Evolutionary conservation across 2,329 filamentous ascomycete species (phyloP).

Genomic region (Fusarium siculi): DNA sequence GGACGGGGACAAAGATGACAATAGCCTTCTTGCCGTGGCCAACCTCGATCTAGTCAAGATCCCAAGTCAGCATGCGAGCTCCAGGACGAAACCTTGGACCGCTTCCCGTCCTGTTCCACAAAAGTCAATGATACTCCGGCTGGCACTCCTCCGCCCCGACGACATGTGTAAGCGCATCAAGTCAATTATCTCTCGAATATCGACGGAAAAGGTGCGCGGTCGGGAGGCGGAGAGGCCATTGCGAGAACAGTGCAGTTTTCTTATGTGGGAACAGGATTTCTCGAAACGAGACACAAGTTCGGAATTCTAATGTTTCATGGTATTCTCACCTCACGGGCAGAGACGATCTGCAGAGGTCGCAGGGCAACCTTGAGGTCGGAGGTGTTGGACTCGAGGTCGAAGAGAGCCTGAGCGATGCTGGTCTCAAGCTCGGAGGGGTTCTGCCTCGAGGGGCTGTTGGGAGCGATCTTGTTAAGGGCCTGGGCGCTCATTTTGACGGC

Average conservation of each 20-base stretch:
- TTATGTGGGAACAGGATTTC: conserved; percentile 57
- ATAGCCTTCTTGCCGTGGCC: conserved; percentile 99
- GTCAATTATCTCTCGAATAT: conserved; percentile 31
- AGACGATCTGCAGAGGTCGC: conserved; percentile 98
- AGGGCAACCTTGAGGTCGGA: conserved; percentile 96
- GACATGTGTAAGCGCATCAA: conserved; percentile 34
- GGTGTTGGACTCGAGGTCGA: conserved; percentile 99
- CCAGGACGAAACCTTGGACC: conserved; percentile 77
- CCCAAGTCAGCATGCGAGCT: conserved; percentile 80
- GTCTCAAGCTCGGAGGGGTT: conserved; percentile 98
- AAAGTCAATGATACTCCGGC: conserved; percentile 55
- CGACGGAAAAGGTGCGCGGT: conserved; percentile 37
- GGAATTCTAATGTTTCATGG: conserved; percentile 40
- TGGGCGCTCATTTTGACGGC: conserved; percentile 71
- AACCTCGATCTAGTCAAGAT: conserved; percentile 92
- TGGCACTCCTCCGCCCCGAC: conserved; percentile 44
- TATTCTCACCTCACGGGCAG: conserved; percentile 96
- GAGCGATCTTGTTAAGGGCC: conserved; percentile 97
- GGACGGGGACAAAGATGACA: conserved; percentile 99
- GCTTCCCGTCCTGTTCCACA: conserved; percentile 79
- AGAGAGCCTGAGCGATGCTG: conserved; percentile 95
- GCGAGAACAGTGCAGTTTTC: conserved; percentile 44
- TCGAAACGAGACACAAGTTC: conserved; percentile 24
- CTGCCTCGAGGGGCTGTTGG: conserved; percentile 95
- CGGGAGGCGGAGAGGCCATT: conserved; percentile 46